phyloP scores from a whole-genome alignment of 306 rosid genomes.

The Prunus kanzakura region DNA sequence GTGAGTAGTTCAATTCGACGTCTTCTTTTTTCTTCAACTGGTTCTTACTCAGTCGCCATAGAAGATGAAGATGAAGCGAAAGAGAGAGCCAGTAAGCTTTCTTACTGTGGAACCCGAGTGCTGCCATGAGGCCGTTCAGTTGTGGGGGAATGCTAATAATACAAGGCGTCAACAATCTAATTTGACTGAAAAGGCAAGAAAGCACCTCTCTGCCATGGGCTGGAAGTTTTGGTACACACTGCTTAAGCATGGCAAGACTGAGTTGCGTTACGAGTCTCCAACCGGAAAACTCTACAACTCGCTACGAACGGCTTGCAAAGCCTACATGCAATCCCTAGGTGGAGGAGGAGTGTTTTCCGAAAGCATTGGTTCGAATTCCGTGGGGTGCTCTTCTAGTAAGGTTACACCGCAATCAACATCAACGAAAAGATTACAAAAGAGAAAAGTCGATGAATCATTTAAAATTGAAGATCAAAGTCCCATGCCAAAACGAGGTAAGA shows the following conservation, averaged over 20 bases:
- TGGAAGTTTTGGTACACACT: slow-evolving; percentile 42
- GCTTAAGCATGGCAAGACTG: slow-evolving; percentile 24
- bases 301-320: slow-evolving; percentile 53
- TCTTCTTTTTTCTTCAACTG: background rate
- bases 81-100: background rate
- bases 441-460: background rate
- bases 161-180: background rate
- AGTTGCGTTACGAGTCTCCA: slow-evolving; percentile 58
- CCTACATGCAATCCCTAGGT: slow-evolving; percentile 8
- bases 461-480: background rate
- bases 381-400: no score
- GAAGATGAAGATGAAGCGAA: background rate
- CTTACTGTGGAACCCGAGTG: background rate
- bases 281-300: slow-evolving; percentile 38
- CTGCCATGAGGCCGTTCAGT: background rate
- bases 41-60: no score
- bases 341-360: slow-evolving; percentile 1
- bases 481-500: background rate
- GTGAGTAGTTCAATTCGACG: no score
- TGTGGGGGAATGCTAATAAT: background rate
- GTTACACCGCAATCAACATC: background rate
- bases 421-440: slow-evolving; percentile 8
- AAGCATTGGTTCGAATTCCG: background rate
- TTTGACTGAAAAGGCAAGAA: background rate
- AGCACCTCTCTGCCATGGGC: slow-evolving; percentile 54